A percentile compares a stretch with the other conserved stretches of the same genome.
Evolutionary conservation across 169 alveolate genomes (phyloP).

Genomic region (Cardiosporidium cionae): DNA sequence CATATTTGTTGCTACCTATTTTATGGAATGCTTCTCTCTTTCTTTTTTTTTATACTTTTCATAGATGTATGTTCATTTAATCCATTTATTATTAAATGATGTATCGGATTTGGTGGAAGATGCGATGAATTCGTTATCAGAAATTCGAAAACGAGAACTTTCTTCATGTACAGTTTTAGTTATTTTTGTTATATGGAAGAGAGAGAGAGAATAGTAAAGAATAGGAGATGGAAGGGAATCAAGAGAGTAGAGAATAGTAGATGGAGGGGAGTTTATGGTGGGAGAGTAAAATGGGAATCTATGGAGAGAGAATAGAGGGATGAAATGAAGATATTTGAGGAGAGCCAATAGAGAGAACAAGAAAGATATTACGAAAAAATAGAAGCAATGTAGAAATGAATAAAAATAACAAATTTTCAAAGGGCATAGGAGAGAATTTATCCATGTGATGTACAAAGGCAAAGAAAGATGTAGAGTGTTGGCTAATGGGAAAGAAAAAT

Average conservation of each 20-base stretch:
- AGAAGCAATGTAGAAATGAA: no score
- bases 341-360: neutral
- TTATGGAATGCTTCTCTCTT: constrained; percentile 45
- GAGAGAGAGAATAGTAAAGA: neutral
- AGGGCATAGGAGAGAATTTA: no score
- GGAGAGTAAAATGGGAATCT: neutral
- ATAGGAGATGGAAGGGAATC: neutral
- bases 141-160: constrained; percentile 63
- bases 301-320: neutral
- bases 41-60: constrained; percentile 43
- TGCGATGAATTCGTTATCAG: constrained; percentile 70
- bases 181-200: neutral
- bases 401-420: no score
- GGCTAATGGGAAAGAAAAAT: no score
- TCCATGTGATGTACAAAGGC: no score
- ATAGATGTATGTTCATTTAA: constrained; percentile 67
- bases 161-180: neutral
- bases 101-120: constrained; percentile 69
- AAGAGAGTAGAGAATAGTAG: constrained; percentile 35
- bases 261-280: constrained; percentile 28
- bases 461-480: no score
- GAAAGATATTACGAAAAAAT: neutral
- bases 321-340: neutral
- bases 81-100: constrained; percentile 72
- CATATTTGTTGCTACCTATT: no score